Conservation (phyloP, 2,329 filamentous ascomycete species). For the Venturia oleaginea region DNA sequence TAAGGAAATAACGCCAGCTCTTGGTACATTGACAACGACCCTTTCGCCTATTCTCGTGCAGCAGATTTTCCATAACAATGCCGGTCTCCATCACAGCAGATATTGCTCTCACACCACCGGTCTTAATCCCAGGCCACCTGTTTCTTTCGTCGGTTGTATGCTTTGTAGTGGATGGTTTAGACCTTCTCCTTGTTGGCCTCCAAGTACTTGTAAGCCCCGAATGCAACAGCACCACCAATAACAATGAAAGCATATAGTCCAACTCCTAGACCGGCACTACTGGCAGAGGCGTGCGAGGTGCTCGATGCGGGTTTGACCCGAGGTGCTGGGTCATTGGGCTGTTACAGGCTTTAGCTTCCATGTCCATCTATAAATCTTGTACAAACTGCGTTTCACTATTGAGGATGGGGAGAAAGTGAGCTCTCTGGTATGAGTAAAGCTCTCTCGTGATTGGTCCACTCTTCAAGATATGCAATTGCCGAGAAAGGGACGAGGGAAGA, state of each 20-base stretch:
- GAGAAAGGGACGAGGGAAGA: background rate
- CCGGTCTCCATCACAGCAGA: background rate
- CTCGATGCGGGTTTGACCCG: conserved; percentile 46
- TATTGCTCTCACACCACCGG: background rate
- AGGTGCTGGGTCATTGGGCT: conserved; percentile 72
- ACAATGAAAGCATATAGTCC: conserved; percentile 75
- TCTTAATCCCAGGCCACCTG: background rate
- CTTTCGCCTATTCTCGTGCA: background rate
- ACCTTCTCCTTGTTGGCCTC: conserved; percentile 32
- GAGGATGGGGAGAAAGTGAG: background rate
- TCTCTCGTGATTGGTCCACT: background rate
- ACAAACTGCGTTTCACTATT: no score
- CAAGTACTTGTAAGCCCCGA: conserved; percentile 77
- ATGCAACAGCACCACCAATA: conserved; percentile 67
- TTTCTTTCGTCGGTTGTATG: background rate
- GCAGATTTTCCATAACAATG: background rate
- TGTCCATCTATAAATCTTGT: no score
- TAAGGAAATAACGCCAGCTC: background rate
- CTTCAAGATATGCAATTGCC: background rate
- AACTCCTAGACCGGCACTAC: conserved; percentile 55
- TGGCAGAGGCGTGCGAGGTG: conserved; percentile 41
- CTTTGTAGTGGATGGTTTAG: background rate
- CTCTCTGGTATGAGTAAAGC: background rate
- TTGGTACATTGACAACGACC: background rate
- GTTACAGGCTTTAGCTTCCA: conserved; percentile 9